Conservation (phyloP, 352 stramenopile species). For the Paralagenidium karlingii region DNA sequence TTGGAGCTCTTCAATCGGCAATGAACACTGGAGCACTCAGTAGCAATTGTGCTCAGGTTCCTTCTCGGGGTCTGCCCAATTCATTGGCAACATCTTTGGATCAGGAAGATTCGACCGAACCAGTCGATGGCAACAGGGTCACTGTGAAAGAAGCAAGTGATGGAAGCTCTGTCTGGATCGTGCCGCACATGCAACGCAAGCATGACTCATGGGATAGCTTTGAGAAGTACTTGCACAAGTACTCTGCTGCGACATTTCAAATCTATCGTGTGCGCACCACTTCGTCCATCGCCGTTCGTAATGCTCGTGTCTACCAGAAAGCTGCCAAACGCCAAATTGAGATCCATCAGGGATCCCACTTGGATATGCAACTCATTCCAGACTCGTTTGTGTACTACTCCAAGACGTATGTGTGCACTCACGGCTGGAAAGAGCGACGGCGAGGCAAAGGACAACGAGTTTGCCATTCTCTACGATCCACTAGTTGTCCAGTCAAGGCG, state of each 20-base stretch:
- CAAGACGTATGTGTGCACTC: slow-evolving; percentile 69
- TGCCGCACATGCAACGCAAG: slow-evolving; percentile 23
- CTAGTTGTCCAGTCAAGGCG: slow-evolving; percentile 47
- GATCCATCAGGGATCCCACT: not conserved
- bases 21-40: too few species aligned
- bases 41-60: too few species aligned
- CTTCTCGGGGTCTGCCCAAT: too few species aligned
- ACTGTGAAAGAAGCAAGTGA: too few species aligned
- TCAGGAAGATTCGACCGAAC: too few species aligned
- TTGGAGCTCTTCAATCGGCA: too few species aligned
- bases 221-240: slow-evolving; percentile 38
- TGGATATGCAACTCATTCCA: slow-evolving; percentile 26
- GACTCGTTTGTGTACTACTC: slow-evolving; percentile 60
- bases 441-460: slow-evolving; percentile 54
- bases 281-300: slow-evolving; percentile 49
- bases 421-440: slow-evolving; percentile 62
- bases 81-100: too few species aligned
- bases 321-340: slow-evolving; percentile 13
- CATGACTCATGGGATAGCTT: slow-evolving; percentile 47
- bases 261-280: slow-evolving; percentile 66
- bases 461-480: slow-evolving; percentile 54
- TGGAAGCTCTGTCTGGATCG: slow-evolving; percentile 29
- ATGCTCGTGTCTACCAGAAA: slow-evolving; percentile 37
- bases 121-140: too few species aligned
- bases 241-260: slow-evolving; percentile 47